Evolutionary conservation across 1,284 basidiomycete species (phyloP), one percentile per base, ranked within the genome.

Genomic region (Fistulina hepatica): DNA sequence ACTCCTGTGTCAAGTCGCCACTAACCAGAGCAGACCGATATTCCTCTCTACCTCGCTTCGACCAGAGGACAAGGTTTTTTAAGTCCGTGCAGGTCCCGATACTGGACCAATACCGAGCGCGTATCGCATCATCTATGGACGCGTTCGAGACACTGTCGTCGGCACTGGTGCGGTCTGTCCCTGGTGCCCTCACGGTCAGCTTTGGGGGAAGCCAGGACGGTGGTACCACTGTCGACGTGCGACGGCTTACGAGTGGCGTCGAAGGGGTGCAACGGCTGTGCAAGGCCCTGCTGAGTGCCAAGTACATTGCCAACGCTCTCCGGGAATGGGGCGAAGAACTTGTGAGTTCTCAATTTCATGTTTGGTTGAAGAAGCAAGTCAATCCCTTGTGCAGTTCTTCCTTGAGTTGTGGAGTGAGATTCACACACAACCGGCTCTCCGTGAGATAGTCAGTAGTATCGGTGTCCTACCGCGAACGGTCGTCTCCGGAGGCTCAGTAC

Each of bases 141-240:
- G 92, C 92, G 0, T 97, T 97, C 50, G 94, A 97, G 57, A 82
- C 80, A 0, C 64, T 95, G 3, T 88, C 89, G 1, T 88, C 83
- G 13, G 76, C 81, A 0, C 79, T 98, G 48, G 74, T 92, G 21
- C 80, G 91, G 4, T 84, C 83, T 3, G 90, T 97, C 5, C 92
- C 94, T 1, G 94, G 93, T 4, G 88, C 85, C 4, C 67, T 93
- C 22, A 63, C 69, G 33, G 65, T 76, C 33, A 60, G 61, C 35
- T 47, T 65, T 4, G 58, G 60, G 11, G 61, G 65, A 4, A 64
- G 53, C 44, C 51, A 60, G 37, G 62, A 67, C 33, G 63, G 68
- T 6, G 63, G 67, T 7, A 64, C 72, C 11, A 69, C 65, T 37
- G 62, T 72, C 3, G 80, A 83, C 49, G 59, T 69, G 5, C 64